Evolutionary conservation across 2,329 filamentous ascomycete species (phyloP).

Genomic region (Ceratocystis smalleyi): DNA sequence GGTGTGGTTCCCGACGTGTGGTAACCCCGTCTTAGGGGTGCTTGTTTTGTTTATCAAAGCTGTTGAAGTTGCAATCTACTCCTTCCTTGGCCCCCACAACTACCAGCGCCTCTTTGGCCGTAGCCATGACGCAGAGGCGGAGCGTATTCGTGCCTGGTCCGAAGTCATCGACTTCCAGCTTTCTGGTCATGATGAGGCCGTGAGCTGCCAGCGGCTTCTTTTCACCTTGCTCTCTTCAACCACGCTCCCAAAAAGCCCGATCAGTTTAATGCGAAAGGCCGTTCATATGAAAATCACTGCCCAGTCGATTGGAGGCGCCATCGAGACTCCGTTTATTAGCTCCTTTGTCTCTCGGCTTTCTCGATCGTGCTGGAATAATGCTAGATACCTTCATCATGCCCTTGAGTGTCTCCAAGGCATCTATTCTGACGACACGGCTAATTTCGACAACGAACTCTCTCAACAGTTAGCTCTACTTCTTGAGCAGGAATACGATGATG

Average conservation of each 20-base stretch:
- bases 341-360: conserved; percentile 48
- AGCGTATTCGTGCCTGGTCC: conserved; percentile 78
- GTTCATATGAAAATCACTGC: conserved; percentile 75
- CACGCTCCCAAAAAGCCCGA: conserved; percentile 69
- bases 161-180: conserved; percentile 89
- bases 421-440: conserved; percentile 31
- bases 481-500: conserved; percentile 64
- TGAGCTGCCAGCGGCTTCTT: conserved; percentile 73
- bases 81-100: conserved; percentile 57
- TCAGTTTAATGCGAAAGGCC: conserved; percentile 77
- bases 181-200: conserved; percentile 74
- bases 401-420: conserved; percentile 29
- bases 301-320: background rate
- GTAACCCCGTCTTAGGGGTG: conserved; percentile 74
- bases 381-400: conserved; percentile 46
- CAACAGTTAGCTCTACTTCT: conserved; percentile 62
- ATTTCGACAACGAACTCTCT: conserved; percentile 48
- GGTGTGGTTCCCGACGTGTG: conserved; percentile 66
- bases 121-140: conserved; percentile 70
- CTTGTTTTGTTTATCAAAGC: conserved; percentile 67
- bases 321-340: background rate
- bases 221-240: conserved; percentile 77
- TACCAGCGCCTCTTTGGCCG: conserved; percentile 69
- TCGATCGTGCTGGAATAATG: conserved; percentile 66
- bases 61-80: conserved; percentile 64